Percentiles rank a stretch among this genome's conserved stretches.
phyloP scores from a whole-genome alignment of 2,329 filamentous ascomycete genomes.

The Capronia epimyces region DNA sequence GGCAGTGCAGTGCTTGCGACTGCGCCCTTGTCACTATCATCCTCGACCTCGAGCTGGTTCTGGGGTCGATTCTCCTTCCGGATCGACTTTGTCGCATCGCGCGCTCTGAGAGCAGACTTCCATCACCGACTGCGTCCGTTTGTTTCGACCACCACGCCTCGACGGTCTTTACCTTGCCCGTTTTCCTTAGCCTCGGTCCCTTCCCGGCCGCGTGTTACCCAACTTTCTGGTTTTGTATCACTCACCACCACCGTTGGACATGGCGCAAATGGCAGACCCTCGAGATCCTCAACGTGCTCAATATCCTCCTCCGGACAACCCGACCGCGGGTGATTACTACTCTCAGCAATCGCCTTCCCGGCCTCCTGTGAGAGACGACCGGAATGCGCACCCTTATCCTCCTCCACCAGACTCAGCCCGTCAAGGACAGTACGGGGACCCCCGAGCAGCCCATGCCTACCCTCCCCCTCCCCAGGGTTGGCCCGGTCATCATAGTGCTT shows the following conservation, averaged over 20 bases:
- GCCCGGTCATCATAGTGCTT: constrained; percentile 25
- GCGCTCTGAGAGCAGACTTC: constrained; percentile 22
- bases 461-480: constrained; percentile 35
- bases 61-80: constrained; percentile 15
- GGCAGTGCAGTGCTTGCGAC: constrained; percentile 19
- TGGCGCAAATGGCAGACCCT: constrained; percentile 28
- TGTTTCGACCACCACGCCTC: constrained; percentile 14
- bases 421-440: constrained; percentile 43
- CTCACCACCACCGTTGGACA: constrained; percentile 20
- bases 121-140: constrained; percentile 9
- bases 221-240: constrained; percentile 17
- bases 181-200: constrained; percentile 26
- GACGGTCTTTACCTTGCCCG: constrained; percentile 24
- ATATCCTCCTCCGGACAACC: constrained; percentile 26
- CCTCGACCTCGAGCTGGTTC: constrained; percentile 20
- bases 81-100: constrained; percentile 3
- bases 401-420: constrained; percentile 38
- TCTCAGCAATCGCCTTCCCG: constrained; percentile 23
- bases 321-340: constrained; percentile 24
- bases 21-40: constrained; percentile 8
- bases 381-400: constrained; percentile 22
- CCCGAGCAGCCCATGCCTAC: constrained; percentile 34
- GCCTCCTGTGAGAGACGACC: constrained; percentile 22
- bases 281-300: constrained; percentile 23
- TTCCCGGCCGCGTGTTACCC: constrained; percentile 25